A percentile compares a stretch with the other conserved stretches of the same genome.
Evolutionary conservation across 2,329 filamentous ascomycete genomes (phyloP).

Genomic region (Pseudopyricularia cyperi): DNA sequence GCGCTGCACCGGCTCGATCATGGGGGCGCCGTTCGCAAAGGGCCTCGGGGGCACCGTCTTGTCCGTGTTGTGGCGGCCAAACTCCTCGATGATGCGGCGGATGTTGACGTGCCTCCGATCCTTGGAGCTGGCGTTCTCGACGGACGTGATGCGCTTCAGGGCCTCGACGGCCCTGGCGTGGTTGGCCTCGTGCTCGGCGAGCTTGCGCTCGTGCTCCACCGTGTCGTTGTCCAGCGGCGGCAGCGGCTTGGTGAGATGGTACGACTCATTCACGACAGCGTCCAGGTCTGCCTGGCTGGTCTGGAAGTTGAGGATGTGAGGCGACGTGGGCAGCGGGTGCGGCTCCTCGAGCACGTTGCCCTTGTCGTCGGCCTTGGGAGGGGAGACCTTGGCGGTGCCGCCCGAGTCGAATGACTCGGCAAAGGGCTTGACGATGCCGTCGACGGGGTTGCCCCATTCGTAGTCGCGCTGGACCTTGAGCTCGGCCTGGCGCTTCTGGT

Average conservation of each 20-base stretch:
- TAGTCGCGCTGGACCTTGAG: slow-evolving; percentile 52
- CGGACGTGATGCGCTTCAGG: slow-evolving; percentile 62
- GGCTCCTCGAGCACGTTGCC: slow-evolving; percentile 26
- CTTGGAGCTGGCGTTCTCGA: slow-evolving; percentile 65
- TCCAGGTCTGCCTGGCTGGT: slow-evolving; percentile 56
- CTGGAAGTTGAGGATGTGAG: slow-evolving; percentile 60
- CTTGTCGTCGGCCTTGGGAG: slow-evolving; percentile 20
- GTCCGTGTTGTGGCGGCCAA: slow-evolving; percentile 88
- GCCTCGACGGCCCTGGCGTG: slow-evolving; percentile 64
- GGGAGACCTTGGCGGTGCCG: slow-evolving; percentile 28
- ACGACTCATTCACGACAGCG: slow-evolving; percentile 52
- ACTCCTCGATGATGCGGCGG: slow-evolving; percentile 69
- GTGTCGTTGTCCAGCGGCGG: slow-evolving; percentile 21
- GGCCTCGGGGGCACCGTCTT: slow-evolving; percentile 49
- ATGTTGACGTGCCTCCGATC: slow-evolving; percentile 75
- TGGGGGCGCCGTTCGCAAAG: slow-evolving; percentile 26
- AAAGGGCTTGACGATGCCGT: slow-evolving; percentile 70
- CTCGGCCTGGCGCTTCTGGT: slow-evolving; percentile 60
- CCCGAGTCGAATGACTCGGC: slow-evolving; percentile 66
- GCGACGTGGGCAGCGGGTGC: slow-evolving; percentile 30
- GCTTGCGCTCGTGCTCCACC: slow-evolving; percentile 13
- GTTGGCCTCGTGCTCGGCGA: slow-evolving; percentile 32
- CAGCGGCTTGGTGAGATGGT: slow-evolving; percentile 50
- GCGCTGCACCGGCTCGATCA: slow-evolving; percentile 33
- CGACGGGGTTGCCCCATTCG: slow-evolving; percentile 63